Base-by-base conservation (phyloP, 768 basidiomycete genomes). In the Tricholoma matsutake region DNA sequence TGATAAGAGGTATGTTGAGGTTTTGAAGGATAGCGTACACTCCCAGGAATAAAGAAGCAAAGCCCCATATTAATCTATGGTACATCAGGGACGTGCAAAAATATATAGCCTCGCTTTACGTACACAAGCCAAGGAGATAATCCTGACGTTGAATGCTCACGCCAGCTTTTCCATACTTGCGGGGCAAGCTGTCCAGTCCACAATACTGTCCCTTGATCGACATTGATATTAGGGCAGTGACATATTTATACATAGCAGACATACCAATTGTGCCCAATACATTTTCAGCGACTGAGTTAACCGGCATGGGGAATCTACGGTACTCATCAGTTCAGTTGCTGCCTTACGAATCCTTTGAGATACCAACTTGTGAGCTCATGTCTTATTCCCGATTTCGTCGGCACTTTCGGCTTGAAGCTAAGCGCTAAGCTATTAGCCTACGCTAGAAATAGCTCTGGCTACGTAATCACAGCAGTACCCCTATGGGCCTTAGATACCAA, bases 81-180 rank as follows among this genome's bases (percentile, higher is more conserved):
- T 9, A 52, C 51, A 34, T 31, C 43, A 51, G 51, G 41, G 28
- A 56, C 29, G 5, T 9, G 41, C 2, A 37, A 54, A 9, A 10
- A 18, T 6, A 37, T 31, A 11, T 13, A 9, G 34, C 7, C 13
- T 37, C 39, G 37, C 25, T 25, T 25, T 41, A 76, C 77, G 59
- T 70, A 87, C 88, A 91, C 82, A 32, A 94, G 79, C 71, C 74
- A 83, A 13, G 78, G 81, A 1, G 89, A 91, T 9, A 93, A 76
- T 0, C 92, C 91, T 28, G 83, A 77, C 0, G 87, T 89, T 22
- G 83, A 84, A 67, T 91, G 88, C 18, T 77, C 76, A 35, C 83
- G 78, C 76, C 83, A 88, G 63, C 82, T 88, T 72, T 93, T 91
- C 83, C 85, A 83, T 22, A 90, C 78, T 64, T 91, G 89, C 6